These are phyloP conservation scores for Penstemon davidsonii DNA, from an alignment of 257 asterid genomes.

Conservation along the genomic window DNA sequence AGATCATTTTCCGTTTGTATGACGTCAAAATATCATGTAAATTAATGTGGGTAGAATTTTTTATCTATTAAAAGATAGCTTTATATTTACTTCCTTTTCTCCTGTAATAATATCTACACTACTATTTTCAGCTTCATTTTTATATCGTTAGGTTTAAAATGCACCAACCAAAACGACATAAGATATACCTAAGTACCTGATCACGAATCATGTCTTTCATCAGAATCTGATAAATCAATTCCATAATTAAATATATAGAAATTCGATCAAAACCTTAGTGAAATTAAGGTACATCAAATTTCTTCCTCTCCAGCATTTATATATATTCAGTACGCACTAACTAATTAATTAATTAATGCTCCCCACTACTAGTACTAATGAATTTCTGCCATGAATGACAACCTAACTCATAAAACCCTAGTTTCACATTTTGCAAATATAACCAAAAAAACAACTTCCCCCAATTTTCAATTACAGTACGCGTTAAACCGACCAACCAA, in stretches of 20 bases:
- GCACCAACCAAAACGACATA: too few relatives aligned
- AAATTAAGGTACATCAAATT: constrained; percentile 21
- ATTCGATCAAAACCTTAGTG: constrained; percentile 9
- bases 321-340: not conserved
- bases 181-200: constrained; percentile 6
- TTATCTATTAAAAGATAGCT: too few relatives aligned
- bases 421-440: not conserved
- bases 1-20: too few relatives aligned
- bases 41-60: too few relatives aligned
- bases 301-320: constrained; percentile 9
- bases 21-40: too few relatives aligned
- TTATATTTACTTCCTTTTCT: too few relatives aligned
- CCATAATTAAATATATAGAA: not conserved
- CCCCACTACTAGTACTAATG: not conserved
- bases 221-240: not conserved
- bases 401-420: constrained; percentile 32
- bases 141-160: too few relatives aligned
- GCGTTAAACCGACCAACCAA: constrained; percentile 16
- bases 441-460: too few relatives aligned
- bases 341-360: not conserved
- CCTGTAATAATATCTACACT: too few relatives aligned
- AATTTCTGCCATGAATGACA: constrained; percentile 21
- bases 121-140: too few relatives aligned
- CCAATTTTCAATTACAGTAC: too few relatives aligned
- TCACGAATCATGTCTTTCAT: not conserved